Percentiles rank a stretch among this genome's conserved stretches.
phyloP scores from a whole-genome alignment of 2,329 filamentous ascomycete species.

The Aspergillus neoniger region DNA sequence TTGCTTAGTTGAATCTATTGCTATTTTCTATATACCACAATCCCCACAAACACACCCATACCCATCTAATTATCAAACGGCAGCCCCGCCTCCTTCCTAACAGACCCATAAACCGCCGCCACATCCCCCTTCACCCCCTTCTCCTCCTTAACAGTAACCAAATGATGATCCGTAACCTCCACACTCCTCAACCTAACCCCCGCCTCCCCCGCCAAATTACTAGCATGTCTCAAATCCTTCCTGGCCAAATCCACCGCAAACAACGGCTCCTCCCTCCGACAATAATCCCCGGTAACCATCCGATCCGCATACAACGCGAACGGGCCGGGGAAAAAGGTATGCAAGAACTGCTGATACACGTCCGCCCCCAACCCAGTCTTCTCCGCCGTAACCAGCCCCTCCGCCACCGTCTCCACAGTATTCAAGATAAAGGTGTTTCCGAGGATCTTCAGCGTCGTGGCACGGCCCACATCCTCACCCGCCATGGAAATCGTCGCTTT shows the following conservation, averaged over 20 bases:
- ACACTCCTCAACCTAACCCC: conserved; percentile 66
- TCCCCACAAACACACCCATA: conserved; percentile 48
- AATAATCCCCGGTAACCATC: conserved; percentile 76
- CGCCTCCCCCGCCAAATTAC: conserved; percentile 62
- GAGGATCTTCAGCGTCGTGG: conserved; percentile 74
- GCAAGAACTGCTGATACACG: conserved; percentile 70
- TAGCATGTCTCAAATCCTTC: conserved; percentile 78
- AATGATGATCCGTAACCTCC: conserved; percentile 68
- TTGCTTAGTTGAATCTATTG: neutral
- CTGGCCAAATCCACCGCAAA: conserved; percentile 80
- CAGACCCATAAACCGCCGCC: conserved; percentile 78
- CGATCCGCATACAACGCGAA: conserved; percentile 74
- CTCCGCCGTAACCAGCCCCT: conserved; percentile 77
- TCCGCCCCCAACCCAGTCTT: conserved; percentile 74
- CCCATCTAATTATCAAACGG: conserved; percentile 70
- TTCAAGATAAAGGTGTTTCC: conserved; percentile 85
- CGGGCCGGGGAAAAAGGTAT: conserved; percentile 72
- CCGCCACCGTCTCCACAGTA: conserved; percentile 77
- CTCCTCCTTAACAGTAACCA: conserved; percentile 69
- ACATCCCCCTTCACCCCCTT: conserved; percentile 73
- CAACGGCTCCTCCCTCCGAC: conserved; percentile 72
- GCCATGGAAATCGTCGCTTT: conserved; percentile 70
- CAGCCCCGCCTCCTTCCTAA: conserved; percentile 72
- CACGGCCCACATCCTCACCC: conserved; percentile 68
- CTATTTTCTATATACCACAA: neutral